A percentile compares a stretch with the other conserved stretches of the same genome.
phyloP scores from a whole-genome alignment of 495 filamentous ascomycete genomes.

The Hamigera avellanea region DNA sequence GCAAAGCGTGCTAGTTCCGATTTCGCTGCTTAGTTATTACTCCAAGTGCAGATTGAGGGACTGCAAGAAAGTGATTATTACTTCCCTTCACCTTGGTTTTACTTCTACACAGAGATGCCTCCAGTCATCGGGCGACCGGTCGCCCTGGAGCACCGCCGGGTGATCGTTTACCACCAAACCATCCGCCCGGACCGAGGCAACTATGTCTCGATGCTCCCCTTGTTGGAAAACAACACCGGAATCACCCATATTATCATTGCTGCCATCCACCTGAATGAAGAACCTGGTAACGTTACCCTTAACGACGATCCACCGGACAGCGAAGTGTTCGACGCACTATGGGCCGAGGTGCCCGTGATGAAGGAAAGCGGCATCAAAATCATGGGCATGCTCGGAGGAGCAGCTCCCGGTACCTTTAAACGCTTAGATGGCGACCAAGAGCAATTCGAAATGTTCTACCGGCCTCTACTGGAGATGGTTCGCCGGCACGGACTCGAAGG shows the following conservation, averaged over 20 bases:
- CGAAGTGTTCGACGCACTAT: constrained; percentile 46
- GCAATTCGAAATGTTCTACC: constrained; percentile 58
- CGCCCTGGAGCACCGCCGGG: constrained; percentile 24
- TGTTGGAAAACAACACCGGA: constrained; percentile 46
- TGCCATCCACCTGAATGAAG: constrained; percentile 66
- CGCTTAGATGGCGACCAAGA: constrained; percentile 46
- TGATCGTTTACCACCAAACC: constrained; percentile 68
- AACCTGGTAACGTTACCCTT: constrained; percentile 48
- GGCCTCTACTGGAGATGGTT: constrained; percentile 48
- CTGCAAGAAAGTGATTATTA: too few relatives aligned
- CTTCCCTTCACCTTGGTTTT: too few relatives aligned
- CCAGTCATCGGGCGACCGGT: not conserved
- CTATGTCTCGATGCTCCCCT: constrained; percentile 58
- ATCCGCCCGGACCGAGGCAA: constrained; percentile 38
- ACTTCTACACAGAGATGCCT: not conserved
- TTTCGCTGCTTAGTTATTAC: too few relatives aligned
- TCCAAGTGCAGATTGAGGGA: too few relatives aligned
- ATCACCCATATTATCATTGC: constrained; percentile 69
- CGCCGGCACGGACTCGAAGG: constrained; percentile 49
- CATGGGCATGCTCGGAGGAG: constrained; percentile 76
- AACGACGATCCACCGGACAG: constrained; percentile 60
- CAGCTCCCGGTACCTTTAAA: constrained; percentile 57
- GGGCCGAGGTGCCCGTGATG: constrained; percentile 57
- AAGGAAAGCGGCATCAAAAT: constrained; percentile 57
- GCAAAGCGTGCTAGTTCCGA: too few relatives aligned